Percentiles rank a stretch among this genome's conserved stretches.
phyloP scores from a whole-genome alignment of 225 moss, liverwort and hornwort genomes.

The Pseudoscleropodium purum region DNA sequence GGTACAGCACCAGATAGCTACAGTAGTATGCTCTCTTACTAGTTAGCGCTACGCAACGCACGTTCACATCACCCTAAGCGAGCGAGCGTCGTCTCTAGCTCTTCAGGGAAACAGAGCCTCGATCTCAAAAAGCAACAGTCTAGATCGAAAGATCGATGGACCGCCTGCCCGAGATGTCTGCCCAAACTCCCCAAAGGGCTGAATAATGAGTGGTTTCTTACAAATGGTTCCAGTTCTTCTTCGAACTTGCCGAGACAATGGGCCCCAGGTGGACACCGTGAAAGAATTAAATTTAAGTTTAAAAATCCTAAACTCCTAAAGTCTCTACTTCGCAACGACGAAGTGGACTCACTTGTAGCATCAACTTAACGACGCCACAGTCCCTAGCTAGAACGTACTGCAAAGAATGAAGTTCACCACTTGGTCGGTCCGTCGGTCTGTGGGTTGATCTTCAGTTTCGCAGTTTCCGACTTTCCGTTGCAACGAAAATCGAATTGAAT shows the following conservation, averaged over 20 bases:
- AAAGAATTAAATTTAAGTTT: neutral
- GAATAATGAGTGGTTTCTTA: neutral
- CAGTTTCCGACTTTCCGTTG: neutral
- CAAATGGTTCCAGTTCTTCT: neutral
- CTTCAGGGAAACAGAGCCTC: neutral
- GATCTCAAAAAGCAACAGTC: neutral
- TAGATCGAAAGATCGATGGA: neutral
- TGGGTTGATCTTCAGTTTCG: neutral
- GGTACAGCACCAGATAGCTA: neutral
- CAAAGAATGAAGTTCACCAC: neutral
- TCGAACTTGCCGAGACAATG: neutral
- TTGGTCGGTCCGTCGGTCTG: neutral
- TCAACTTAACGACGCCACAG: neutral
- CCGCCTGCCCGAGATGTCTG: neutral
- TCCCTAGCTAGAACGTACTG: neutral
- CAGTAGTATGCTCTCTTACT: too few species aligned
- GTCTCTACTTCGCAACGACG: neutral
- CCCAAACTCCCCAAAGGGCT: too few species aligned
- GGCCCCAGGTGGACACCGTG: neutral
- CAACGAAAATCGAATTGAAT: neutral
- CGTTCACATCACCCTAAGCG: too few species aligned
- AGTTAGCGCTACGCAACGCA: neutral
- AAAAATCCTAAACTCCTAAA: neutral
- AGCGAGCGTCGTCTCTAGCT: neutral
- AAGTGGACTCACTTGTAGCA: neutral